Evolutionary conservation across 2,329 filamentous ascomycete species (phyloP).

Genomic region (Alternaria consortialis): DNA sequence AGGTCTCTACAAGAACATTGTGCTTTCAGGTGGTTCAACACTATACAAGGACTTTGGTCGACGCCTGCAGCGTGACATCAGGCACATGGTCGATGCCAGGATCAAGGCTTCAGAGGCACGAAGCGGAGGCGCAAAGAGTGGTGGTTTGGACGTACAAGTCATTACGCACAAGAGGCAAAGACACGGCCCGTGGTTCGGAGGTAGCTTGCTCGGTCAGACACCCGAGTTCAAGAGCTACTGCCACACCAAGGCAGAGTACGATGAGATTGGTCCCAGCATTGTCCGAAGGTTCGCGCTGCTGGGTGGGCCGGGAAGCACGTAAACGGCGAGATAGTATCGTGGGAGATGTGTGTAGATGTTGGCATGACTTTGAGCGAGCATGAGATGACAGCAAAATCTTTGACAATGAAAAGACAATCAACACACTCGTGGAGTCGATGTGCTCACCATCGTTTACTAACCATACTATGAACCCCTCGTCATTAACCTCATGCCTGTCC

Average conservation of each 20-base stretch:
- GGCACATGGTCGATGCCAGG: conserved; percentile 90
- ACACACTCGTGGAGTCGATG: not conserved
- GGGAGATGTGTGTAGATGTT: conserved; percentile 9
- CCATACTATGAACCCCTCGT: not conserved
- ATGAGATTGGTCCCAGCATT: conserved; percentile 95
- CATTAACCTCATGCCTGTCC: not conserved
- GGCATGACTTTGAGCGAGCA: conserved; percentile 23
- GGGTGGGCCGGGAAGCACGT: conserved; percentile 87
- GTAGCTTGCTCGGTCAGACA: conserved; percentile 93
- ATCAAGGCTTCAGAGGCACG: conserved; percentile 91
- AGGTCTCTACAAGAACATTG: conserved; percentile 99
- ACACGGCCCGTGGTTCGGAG: conserved; percentile 98
- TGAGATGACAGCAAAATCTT: conserved; percentile 26
- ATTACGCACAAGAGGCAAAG: conserved; percentile 97
- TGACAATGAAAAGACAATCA: conserved; percentile 22
- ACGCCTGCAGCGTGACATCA: conserved; percentile 94
- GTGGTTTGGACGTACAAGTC: conserved; percentile 94
- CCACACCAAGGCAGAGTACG: conserved; percentile 78
- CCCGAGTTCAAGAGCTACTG: conserved; percentile 99
- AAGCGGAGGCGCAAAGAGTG: conserved; percentile 91
- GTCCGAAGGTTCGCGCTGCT: conserved; percentile 93
- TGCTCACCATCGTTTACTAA: not conserved
- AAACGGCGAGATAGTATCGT: conserved; percentile 9
- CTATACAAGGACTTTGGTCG: conserved; percentile 98
- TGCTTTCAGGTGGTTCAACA: conserved; percentile 94